Conservation (phyloP, 2,329 filamentous ascomycete genomes). For the Coniochaeta pulveracea region DNA sequence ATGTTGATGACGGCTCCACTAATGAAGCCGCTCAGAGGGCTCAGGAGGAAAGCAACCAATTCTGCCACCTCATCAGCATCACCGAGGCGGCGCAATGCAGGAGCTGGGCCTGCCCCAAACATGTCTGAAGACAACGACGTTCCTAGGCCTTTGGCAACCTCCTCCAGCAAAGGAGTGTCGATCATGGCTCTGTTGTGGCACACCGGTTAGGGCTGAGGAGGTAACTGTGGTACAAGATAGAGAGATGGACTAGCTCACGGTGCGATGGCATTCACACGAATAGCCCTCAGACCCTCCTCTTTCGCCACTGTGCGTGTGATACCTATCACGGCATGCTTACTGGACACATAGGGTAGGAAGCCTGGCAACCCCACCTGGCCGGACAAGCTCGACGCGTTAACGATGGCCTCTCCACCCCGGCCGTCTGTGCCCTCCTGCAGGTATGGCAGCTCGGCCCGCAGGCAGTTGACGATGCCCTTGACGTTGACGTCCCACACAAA, state of each 20-base stretch:
- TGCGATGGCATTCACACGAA: constrained; percentile 18
- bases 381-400: constrained; percentile 31
- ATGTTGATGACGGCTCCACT: too few species aligned
- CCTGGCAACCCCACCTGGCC: constrained; percentile 23
- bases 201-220: too few species aligned
- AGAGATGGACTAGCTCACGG: constrained; percentile 16
- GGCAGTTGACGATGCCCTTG: constrained; percentile 17
- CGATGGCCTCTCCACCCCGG: constrained; percentile 28
- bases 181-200: too few species aligned
- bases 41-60: too few species aligned
- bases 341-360: constrained; percentile 17
- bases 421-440: constrained; percentile 20
- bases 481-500: constrained; percentile 17
- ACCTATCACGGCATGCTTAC: constrained; percentile 20
- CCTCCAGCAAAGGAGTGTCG: too few species aligned
- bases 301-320: constrained; percentile 18
- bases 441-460: constrained; percentile 15
- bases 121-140: too few species aligned
- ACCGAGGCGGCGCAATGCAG: too few species aligned
- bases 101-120: too few species aligned
- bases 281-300: constrained; percentile 14
- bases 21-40: too few species aligned
- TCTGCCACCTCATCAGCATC: too few species aligned
- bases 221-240: too few species aligned
- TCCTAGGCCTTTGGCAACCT: too few species aligned